phyloP scores from a whole-genome alignment of 2,329 filamentous ascomycete genomes.

The Ascochyta clinopodiicola region DNA sequence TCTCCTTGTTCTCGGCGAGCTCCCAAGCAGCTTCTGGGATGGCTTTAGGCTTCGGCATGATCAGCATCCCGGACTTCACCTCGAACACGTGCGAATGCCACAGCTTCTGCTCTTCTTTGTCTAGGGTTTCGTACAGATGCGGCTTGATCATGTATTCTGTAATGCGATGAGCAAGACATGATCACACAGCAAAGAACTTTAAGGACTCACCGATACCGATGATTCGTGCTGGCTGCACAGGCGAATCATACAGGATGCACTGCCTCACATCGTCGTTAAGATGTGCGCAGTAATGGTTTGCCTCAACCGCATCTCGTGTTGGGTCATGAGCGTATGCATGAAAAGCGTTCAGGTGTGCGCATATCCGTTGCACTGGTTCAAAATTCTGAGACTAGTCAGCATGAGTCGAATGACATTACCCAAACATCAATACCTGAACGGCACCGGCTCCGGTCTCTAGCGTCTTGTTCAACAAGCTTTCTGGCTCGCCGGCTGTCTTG shows the following conservation, averaged over 20 bases:
- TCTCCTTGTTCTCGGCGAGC: conserved; percentile 76
- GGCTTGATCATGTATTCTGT: conserved; percentile 83
- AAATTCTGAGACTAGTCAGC: conserved; percentile 61
- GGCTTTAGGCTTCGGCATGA: conserved; percentile 69
- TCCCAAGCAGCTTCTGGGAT: conserved; percentile 73
- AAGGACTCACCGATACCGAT: conserved; percentile 66
- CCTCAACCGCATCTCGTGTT: conserved; percentile 68
- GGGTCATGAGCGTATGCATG: conserved; percentile 81
- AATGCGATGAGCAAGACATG: background rate
- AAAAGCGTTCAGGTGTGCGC: conserved; percentile 86
- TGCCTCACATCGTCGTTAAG: conserved; percentile 79
- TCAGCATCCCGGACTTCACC: conserved; percentile 79
- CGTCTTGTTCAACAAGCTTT: conserved; percentile 62
- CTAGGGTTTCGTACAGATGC: conserved; percentile 70
- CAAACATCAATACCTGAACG: conserved; percentile 57
- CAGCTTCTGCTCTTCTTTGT: conserved; percentile 70
- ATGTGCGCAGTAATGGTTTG: conserved; percentile 86
- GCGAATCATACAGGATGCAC: conserved; percentile 82
- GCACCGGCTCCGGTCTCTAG: conserved; percentile 68
- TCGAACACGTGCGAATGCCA: conserved; percentile 83
- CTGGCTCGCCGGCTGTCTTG: conserved; percentile 57
- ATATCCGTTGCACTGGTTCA: conserved; percentile 74
- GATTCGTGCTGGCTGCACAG: conserved; percentile 70
- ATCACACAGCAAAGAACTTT: background rate
- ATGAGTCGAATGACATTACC: background rate